A percentile compares a stretch with the other conserved stretches of the same genome.
phyloP scores from a whole-genome alignment of 371 early-diverging fungal genomes.

The Mortierella polycephala region DNA sequence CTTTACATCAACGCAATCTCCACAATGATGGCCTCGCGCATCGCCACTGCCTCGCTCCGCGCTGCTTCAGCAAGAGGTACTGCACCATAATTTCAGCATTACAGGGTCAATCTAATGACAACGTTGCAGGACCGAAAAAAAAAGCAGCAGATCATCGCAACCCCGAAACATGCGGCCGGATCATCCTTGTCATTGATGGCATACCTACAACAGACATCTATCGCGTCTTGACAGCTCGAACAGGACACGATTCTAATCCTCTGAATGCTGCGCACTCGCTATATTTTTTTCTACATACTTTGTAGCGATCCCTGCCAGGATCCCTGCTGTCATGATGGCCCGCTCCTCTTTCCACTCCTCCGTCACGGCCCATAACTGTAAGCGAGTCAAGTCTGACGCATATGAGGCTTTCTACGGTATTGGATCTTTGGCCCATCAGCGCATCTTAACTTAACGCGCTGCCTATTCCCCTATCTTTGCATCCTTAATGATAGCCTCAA shows the following conservation, averaged over 20 bases:
- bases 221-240: not conserved
- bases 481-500: constrained; percentile 10
- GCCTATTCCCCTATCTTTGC: not conserved
- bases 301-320: constrained; percentile 45
- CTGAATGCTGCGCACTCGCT: not conserved
- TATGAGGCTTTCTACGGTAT: too few relatives aligned
- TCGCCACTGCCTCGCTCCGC: constrained; percentile 53
- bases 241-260: not conserved
- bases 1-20: constrained; percentile 7
- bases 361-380: constrained; percentile 37
- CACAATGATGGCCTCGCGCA: constrained; percentile 50
- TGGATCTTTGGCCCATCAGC: too few relatives aligned
- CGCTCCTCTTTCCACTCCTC: constrained; percentile 52
- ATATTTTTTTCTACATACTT: not conserved
- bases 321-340: constrained; percentile 45
- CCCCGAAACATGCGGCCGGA: constrained; percentile 25
- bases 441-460: not conserved
- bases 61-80: constrained; percentile 54
- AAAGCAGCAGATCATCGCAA: not conserved
- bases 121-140: too few relatives aligned
- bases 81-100: not conserved
- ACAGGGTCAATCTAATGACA: not conserved
- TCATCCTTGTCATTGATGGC: constrained; percentile 5
- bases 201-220: not conserved
- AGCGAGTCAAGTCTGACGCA: not conserved